Conservation (phyloP, 2,329 filamentous ascomycete genomes). For the Botrytis deweyae region DNA sequence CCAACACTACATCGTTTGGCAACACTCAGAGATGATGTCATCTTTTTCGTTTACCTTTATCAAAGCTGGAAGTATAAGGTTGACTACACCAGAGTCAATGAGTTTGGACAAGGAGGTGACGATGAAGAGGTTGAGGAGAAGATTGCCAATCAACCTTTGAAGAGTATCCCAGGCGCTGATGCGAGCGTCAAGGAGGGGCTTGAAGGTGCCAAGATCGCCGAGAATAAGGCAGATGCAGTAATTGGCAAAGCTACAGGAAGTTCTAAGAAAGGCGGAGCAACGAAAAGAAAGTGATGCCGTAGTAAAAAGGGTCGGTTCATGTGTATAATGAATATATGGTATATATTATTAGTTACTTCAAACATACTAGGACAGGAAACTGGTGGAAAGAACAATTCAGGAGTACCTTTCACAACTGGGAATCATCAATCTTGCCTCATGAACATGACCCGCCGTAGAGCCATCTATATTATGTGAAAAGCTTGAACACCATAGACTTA, state of each 20-base stretch:
- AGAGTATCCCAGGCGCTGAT: conserved; percentile 28
- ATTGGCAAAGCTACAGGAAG: conserved; percentile 49
- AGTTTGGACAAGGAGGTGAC: conserved; percentile 98
- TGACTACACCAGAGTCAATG: conserved; percentile 90
- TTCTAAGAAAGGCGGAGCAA: conserved; percentile 47
- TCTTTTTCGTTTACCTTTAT: conserved; percentile 98
- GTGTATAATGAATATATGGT: not conserved
- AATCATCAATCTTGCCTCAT: not conserved
- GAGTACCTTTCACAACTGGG: not conserved
- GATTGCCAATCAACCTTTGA: conserved; percentile 42
- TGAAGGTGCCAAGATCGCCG: conserved; percentile 39
- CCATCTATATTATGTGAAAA: not conserved
- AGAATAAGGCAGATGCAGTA: conserved; percentile 27
- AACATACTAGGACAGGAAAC: not conserved
- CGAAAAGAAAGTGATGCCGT: conserved; percentile 46
- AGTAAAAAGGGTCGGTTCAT: not conserved
- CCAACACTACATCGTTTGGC: conserved; percentile 88
- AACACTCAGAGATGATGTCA: conserved; percentile 90
- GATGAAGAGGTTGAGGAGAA: conserved; percentile 65
- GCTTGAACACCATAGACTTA: not conserved
- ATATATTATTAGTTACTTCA: not conserved
- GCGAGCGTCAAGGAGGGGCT: conserved; percentile 30
- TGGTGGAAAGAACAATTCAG: not conserved
- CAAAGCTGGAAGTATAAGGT: conserved; percentile 90
- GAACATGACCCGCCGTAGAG: not conserved